phyloP scores from a whole-genome alignment of 1,284 basidiomycete genomes.

The Crucibulum parvulum region DNA sequence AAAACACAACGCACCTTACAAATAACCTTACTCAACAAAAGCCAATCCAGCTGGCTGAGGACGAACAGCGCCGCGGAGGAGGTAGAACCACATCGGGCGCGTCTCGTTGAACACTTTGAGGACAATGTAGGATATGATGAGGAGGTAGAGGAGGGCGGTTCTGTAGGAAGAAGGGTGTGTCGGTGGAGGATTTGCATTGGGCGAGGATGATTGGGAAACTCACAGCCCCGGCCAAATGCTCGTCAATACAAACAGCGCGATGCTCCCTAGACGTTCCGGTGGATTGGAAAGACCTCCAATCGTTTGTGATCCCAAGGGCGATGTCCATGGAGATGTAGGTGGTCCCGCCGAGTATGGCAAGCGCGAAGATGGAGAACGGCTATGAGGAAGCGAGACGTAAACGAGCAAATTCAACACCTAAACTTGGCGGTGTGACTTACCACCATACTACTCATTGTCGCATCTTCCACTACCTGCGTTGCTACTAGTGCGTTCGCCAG shows the following conservation, averaged over 20 bases:
- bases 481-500: conserved; percentile 83
- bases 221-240: conserved; percentile 86
- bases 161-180: conserved; percentile 41
- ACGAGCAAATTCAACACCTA: neutral
- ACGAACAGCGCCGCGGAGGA: conserved; percentile 74
- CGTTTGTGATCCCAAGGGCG: conserved; percentile 62
- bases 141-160: conserved; percentile 68
- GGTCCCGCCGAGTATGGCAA: conserved; percentile 73
- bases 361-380: conserved; percentile 68
- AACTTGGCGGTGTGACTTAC: conserved; percentile 48
- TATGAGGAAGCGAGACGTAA: conserved; percentile 23
- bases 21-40: conserved; percentile 73
- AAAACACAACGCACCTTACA: conserved; percentile 59
- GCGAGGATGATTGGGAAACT: conserved; percentile 29
- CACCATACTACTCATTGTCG: conserved; percentile 72
- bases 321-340: conserved; percentile 83
- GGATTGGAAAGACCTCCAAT: conserved; percentile 67
- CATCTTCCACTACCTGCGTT: conserved; percentile 86
- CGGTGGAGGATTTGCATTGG: neutral
- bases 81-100: conserved; percentile 75
- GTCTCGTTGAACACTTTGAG: conserved; percentile 75
- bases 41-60: conserved; percentile 80
- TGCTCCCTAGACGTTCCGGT: conserved; percentile 60
- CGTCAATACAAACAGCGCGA: conserved; percentile 80
- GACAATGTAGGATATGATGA: conserved; percentile 76